Conservation (phyloP, 2,329 filamentous ascomycete genomes). For the Paraphaeosphaeria sporulosa region DNA sequence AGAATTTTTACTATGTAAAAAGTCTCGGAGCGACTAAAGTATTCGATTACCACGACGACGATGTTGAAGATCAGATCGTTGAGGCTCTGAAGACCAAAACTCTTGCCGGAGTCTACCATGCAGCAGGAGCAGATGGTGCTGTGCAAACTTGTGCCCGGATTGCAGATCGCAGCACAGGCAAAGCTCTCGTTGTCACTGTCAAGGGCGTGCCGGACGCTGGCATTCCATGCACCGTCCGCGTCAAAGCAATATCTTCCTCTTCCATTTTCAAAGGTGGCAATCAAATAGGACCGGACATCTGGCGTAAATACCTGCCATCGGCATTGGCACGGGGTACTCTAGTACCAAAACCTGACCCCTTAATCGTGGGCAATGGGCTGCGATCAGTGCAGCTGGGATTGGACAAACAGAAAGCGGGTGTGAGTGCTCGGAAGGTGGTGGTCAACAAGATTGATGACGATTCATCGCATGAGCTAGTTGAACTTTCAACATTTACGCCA, state of each 20-base stretch:
- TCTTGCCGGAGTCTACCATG: neutral
- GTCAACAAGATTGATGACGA: neutral
- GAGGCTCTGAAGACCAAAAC: neutral
- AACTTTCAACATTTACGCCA: neutral
- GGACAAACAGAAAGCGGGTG: neutral
- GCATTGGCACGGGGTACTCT: neutral
- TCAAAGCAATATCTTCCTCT: neutral
- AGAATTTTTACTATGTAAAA: slow-evolving; percentile 19
- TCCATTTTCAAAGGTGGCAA: neutral
- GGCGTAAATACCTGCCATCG: neutral
- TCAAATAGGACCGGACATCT: neutral
- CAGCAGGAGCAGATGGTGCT: neutral
- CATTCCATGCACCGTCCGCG: neutral
- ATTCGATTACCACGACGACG: neutral
- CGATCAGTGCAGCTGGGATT: neutral
- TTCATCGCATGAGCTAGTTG: neutral
- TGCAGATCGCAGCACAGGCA: neutral
- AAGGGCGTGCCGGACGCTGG: neutral
- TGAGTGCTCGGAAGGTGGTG: neutral
- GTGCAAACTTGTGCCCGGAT: neutral
- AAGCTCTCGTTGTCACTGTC: neutral
- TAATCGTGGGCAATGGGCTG: neutral
- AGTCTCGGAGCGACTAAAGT: slow-evolving; percentile 16
- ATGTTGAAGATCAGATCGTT: neutral
- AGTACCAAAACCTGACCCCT: neutral